phyloP scores from a whole-genome alignment of 176 grass and related monocot genomes.

The Poa annua region DNA sequence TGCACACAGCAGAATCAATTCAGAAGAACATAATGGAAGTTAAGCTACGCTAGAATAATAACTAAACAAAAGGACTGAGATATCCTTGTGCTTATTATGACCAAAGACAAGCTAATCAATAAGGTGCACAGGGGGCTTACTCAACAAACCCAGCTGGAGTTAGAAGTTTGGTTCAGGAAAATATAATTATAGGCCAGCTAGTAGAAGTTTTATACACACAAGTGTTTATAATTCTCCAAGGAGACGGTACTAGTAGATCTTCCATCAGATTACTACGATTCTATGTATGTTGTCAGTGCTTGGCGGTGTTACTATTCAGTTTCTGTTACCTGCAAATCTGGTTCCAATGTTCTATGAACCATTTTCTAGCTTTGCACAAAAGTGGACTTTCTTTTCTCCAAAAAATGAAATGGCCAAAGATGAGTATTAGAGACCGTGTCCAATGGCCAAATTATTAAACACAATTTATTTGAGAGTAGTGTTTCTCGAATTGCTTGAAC shows the following conservation, averaged over 20 bases:
- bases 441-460: background rate
- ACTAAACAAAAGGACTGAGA: too few species aligned
- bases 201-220: background rate
- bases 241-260: background rate
- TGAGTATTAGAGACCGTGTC: background rate
- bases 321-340: background rate
- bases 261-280: background rate
- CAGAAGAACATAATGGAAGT: too few species aligned
- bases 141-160: conserved; percentile 6
- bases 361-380: background rate
- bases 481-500: background rate
- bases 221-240: background rate
- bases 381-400: background rate
- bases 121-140: background rate
- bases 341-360: background rate
- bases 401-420: background rate
- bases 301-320: background rate
- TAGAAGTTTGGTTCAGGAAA: background rate
- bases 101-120: conserved; percentile 6
- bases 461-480: background rate
- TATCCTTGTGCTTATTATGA: background rate
- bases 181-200: background rate
- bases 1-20: too few species aligned
- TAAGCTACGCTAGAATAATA: too few species aligned
- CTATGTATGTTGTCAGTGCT: background rate